Evolutionary conservation across 495 filamentous ascomycete species (phyloP).

Genomic region (Aeminium ludgeri): DNA sequence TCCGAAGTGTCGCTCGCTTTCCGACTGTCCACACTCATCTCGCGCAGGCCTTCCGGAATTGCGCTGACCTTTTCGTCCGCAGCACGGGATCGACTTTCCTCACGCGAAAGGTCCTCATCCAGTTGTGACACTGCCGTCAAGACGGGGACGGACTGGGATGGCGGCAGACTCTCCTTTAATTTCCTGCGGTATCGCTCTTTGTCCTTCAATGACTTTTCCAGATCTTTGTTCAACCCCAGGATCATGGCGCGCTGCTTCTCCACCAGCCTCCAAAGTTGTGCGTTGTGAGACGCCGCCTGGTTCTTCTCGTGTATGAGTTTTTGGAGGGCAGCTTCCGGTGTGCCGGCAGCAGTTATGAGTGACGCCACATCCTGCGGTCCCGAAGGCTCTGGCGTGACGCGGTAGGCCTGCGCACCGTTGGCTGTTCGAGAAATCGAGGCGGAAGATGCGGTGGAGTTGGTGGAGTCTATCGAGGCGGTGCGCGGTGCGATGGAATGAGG

Average conservation of each 20-base stretch:
- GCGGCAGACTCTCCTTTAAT: slow-evolving; percentile 54
- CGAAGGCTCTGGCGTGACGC: slow-evolving; percentile 30
- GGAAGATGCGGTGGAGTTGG: slow-evolving; percentile 73
- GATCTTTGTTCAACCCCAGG: slow-evolving; percentile 81
- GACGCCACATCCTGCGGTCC: slow-evolving; percentile 21
- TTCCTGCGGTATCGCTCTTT: slow-evolving; percentile 90
- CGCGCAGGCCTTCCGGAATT: slow-evolving; percentile 3
- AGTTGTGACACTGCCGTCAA: slow-evolving; percentile 1
- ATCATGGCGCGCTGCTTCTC: slow-evolving; percentile 94
- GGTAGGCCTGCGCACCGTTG: slow-evolving; percentile 41
- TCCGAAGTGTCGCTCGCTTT: slow-evolving; percentile 15
- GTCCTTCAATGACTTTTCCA: slow-evolving; percentile 81
- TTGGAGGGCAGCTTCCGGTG: slow-evolving; percentile 73
- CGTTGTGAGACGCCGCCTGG: slow-evolving; percentile 69
- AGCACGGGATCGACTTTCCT: slow-evolving; percentile 12
- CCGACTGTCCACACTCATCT: slow-evolving; percentile 9
- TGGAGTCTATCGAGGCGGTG: slow-evolving; percentile 89
- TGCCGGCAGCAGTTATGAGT: slow-evolving; percentile 54
- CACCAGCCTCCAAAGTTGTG: slow-evolving; percentile 85
- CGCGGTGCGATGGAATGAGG: slow-evolving; percentile 36
- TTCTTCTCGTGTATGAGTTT: slow-evolving; percentile 84
- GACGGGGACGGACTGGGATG: slow-evolving; percentile 12
- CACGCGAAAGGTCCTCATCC: slow-evolving; percentile 1
- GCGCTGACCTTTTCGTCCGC: neutral
- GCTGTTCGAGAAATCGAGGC: slow-evolving; percentile 37